Conservation (phyloP, 257 asterid species). For the Solanum dulcamara region DNA sequence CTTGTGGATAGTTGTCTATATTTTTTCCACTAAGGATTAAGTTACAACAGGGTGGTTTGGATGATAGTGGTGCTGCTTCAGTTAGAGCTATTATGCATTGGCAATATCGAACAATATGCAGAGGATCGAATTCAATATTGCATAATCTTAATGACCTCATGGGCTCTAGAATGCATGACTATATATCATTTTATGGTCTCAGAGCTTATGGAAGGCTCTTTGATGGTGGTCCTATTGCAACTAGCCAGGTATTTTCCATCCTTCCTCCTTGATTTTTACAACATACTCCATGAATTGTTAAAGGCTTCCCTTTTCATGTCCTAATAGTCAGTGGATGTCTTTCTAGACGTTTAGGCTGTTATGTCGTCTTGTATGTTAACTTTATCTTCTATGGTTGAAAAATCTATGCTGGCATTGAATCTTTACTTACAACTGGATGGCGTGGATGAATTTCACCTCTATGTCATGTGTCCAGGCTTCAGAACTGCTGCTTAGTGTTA, state of each 20-base stretch:
- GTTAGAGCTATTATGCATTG: conserved; percentile 98
- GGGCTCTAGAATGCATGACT: conserved; percentile 76
- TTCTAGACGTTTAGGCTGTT: background rate
- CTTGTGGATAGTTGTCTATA: background rate
- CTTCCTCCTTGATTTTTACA: background rate
- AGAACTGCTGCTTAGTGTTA: background rate
- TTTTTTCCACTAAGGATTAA: conserved; percentile 7
- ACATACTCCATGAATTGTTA: background rate
- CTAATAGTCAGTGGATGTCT: background rate
- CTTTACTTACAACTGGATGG: background rate
- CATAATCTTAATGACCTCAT: conserved; percentile 56
- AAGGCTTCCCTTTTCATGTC: background rate
- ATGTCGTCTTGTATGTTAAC: background rate
- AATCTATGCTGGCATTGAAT: background rate
- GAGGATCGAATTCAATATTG: conserved; percentile 72
- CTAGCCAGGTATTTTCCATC: conserved; percentile 63
- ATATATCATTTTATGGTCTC: conserved; percentile 81
- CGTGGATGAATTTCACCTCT: background rate
- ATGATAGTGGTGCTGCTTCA: conserved; percentile 98
- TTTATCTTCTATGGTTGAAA: background rate
- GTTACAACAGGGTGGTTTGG: conserved; percentile 76
- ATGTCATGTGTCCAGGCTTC: background rate
- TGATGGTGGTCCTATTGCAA: conserved; percentile 75
- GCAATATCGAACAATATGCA: conserved; percentile 84
- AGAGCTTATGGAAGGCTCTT: conserved; percentile 70